Conservation (phyloP, 2,329 filamentous ascomycete genomes). For the Sporothrix curviconia region DNA sequence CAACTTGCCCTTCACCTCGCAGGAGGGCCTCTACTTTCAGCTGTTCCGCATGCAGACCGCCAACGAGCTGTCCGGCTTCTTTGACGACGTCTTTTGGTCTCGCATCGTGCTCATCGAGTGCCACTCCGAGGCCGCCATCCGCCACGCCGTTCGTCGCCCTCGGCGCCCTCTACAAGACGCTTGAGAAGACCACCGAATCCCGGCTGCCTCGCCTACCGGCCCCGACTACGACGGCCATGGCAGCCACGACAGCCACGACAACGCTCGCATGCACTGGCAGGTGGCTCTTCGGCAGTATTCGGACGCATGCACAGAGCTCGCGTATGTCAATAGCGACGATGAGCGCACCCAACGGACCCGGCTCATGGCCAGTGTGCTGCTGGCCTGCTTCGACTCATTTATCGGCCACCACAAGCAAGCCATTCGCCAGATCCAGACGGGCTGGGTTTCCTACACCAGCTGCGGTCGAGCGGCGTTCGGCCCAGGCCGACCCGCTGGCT, state of each 20-base stretch:
- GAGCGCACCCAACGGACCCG: conserved; percentile 37
- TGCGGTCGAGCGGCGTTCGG: conserved; percentile 41
- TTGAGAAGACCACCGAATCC: conserved; percentile 51
- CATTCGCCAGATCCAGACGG: conserved; percentile 55
- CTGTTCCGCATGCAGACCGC: conserved; percentile 57
- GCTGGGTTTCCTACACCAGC: conserved; percentile 46
- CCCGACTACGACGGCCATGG: conserved; percentile 27
- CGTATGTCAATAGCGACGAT: conserved; percentile 37
- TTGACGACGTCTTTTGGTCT: conserved; percentile 60
- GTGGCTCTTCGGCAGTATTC: conserved; percentile 56
- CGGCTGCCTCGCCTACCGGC: conserved; percentile 39
- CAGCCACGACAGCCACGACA: conserved; percentile 18
- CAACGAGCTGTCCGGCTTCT: conserved; percentile 59
- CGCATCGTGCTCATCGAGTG: conserved; percentile 57
- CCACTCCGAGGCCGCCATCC: conserved; percentile 54
- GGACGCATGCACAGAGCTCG: conserved; percentile 46
- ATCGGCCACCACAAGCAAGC: conserved; percentile 57
- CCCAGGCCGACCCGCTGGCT: conserved; percentile 18
- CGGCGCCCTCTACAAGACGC: conserved; percentile 59
- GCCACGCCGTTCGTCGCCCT: conserved; percentile 60
- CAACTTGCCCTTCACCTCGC: conserved; percentile 39
- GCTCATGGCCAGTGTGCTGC: conserved; percentile 58
- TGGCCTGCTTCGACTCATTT: conserved; percentile 64
- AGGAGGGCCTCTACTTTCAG: conserved; percentile 55
- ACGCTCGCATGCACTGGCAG: conserved; percentile 47